Evolutionary conservation across 2,329 filamentous ascomycete genomes (phyloP), one percentile per base, ranked within the genome.

Genomic region (Fusarium longipes): DNA sequence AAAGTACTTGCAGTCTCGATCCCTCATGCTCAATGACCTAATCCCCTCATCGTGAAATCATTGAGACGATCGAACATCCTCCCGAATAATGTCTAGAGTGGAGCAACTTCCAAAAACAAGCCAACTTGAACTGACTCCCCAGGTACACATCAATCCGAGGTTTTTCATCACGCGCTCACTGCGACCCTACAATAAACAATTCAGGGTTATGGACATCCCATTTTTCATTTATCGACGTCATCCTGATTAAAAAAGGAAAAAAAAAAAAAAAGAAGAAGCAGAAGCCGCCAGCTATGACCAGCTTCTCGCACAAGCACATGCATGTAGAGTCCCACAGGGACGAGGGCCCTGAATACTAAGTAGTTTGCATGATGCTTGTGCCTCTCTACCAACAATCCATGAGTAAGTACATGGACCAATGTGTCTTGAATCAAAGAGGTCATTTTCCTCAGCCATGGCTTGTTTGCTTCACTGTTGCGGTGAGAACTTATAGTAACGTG

Each of bases 11-110:
- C 4, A 12, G 15, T 14, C 29, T 38, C 64, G 64, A 67, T 67
- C 43, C 47, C 38, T 45, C 36, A 42, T 60, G 29, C 47, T 54
- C 32, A 39, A 44, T 29, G 59, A 60, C 42, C 9, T 50, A 54
- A 33, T 33, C 64, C 45, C 49, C 64, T 27, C 64, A 67, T 67
- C 64, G 64, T 44, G 45, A 42, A 68, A 60, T 67, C 33, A 24
- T 60, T 61, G 45, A 35, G 47, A 24, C 25, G 64, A 67, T 67
- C 64, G 59, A 68, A 68, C 29, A 55, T 58, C 47, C 44, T 47
- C 39, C 53, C 53, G 40, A 51, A 51, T 25, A 60, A 57, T 48
- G 29, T 65, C 40, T 39, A 18, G 6, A 32, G 61, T 65, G 43
- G 48, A 35, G 48, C 35, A 40, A 39, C 35, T 53, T 63, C 36